These are phyloP conservation scores for Inga oerstediana DNA, from an alignment of 306 rosid species.

Conservation along the genomic window DNA sequence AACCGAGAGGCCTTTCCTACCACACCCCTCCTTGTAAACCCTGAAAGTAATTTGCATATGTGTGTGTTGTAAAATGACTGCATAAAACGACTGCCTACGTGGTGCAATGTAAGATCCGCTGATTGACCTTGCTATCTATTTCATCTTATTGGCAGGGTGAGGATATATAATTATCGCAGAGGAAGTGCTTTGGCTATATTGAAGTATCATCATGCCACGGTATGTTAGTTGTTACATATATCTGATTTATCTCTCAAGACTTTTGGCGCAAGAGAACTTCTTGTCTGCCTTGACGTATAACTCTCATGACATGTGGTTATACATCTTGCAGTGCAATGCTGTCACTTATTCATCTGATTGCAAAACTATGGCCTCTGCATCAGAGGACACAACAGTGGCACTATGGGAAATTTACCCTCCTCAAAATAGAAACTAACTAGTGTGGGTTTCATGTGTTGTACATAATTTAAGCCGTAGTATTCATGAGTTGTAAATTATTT, in stretches of 20 bases:
- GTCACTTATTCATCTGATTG: constrained; percentile 71
- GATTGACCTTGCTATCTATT: constrained; percentile 18
- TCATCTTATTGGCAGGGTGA: constrained; percentile 57
- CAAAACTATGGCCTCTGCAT: constrained; percentile 89
- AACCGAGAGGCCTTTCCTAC: background rate
- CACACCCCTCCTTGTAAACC: background rate
- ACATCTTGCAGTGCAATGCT: constrained; percentile 71
- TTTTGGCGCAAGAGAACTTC: constrained; percentile 1
- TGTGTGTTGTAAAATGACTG: background rate
- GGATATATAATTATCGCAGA: constrained; percentile 79
- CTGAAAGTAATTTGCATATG: background rate
- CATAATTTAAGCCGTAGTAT: background rate
- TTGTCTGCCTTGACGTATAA: background rate
- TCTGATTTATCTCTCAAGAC: background rate
- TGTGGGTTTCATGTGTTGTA: background rate
- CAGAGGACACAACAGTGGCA: constrained; percentile 84
- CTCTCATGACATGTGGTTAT: background rate
- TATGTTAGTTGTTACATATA: constrained; percentile 36
- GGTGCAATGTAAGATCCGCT: constrained; percentile 9
- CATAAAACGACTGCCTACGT: background rate
- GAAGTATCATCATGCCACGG: constrained; percentile 89
- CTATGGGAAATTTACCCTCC: constrained; percentile 96
- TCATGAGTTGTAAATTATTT: background rate
- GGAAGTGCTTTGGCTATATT: constrained; percentile 84
- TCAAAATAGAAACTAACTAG: constrained; percentile 40